Evolutionary conservation across 305 asterid genomes (phyloP), one percentile per base, ranked within the genome.

Genomic region (Fraxinus nigra): DNA sequence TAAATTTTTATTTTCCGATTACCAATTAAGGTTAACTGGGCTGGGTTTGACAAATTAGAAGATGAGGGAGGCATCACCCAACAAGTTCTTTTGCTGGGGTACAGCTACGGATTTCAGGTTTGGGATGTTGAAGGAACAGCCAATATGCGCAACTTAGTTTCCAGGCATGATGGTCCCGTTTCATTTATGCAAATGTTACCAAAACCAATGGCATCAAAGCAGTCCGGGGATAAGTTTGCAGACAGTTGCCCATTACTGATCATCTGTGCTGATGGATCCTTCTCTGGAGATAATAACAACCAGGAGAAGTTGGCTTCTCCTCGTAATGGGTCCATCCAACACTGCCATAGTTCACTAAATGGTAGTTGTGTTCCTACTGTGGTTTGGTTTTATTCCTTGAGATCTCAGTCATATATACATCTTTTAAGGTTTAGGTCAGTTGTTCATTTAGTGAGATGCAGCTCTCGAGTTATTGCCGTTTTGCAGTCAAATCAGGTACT

Each of bases 131-230:
- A 96, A 85, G 93, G 83, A 75, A 94, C 91, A 18, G 90, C 89
- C 83, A 93, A 93, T 83, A 97, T 96, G 81, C 90, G 86, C 76
- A 90, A 87, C 85, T 78, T 96, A 86, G 98, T 94, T 79, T 84
- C 98, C 51, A 91, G 97, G 89, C 93, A 91, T 79, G 99, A 96
- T 84, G 97, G 98, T 48, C 92, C 95, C 18, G 98, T 96, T 87
- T 91, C 98, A 22, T 91, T 93, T 74, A 80, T 94, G 94, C 94
- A 96, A 89, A 84, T 78, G 79, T 72, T 85, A 69, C 95, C 95
- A 16, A 90, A 86, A 65, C 92, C 89, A 22, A 37, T 90, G 75
- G 84, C 82, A 22, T 86, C 91, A 43, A 87, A 89, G 81, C 86
- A 77, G 33, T 37, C 86, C 32, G 81, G 26, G 32, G 91, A 90